Evolutionary conservation across 441 rosid genomes (phyloP).

Genomic region (Syzygium malaccense): DNA sequence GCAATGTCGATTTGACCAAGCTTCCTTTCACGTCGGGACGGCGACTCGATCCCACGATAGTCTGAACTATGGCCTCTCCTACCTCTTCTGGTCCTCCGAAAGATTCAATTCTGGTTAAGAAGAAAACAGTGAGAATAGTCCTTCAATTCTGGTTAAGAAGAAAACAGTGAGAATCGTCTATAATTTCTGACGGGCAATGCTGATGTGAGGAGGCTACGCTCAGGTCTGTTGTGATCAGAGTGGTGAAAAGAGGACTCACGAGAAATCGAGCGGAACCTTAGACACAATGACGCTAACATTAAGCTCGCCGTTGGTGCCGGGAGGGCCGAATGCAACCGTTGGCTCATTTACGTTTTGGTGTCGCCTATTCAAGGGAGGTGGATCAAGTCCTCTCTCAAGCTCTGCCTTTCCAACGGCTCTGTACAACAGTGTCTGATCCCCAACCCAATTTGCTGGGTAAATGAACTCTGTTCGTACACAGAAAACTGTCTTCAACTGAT

Average conservation of each 20-base stretch:
- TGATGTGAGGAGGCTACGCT: neutral
- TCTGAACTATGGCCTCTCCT: slow-evolving; percentile 59
- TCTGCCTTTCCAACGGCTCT: slow-evolving; percentile 63
- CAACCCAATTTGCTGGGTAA: slow-evolving; percentile 73
- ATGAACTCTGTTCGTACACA: slow-evolving; percentile 40
- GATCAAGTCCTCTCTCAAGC: slow-evolving; percentile 59
- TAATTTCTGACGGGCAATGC: neutral
- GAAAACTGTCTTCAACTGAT: neutral
- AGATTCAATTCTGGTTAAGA: slow-evolving; percentile 49
- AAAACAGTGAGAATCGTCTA: neutral
- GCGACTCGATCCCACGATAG: slow-evolving; percentile 41
- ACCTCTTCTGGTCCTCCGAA: slow-evolving; percentile 76
- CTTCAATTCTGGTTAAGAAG: slow-evolving; percentile 39
- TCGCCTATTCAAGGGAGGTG: slow-evolving; percentile 43
- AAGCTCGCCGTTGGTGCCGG: slow-evolving; percentile 81
- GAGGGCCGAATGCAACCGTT: slow-evolving; percentile 76
- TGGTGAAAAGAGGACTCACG: slow-evolving; percentile 36
- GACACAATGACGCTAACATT: slow-evolving; percentile 88
- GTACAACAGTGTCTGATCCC: slow-evolving; percentile 72
- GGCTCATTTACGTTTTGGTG: slow-evolving; percentile 57
- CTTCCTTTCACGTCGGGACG: slow-evolving; percentile 47
- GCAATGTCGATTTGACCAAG: slow-evolving; percentile 38
- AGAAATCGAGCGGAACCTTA: slow-evolving; percentile 60
- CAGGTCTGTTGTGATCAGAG: neutral
- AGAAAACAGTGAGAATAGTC: neutral